A percentile compares a stretch with the other conserved stretches of the same genome.
Evolutionary conservation across 352 stramenopile genomes (phyloP).

Genomic region (Peronospora belbahrii): DNA sequence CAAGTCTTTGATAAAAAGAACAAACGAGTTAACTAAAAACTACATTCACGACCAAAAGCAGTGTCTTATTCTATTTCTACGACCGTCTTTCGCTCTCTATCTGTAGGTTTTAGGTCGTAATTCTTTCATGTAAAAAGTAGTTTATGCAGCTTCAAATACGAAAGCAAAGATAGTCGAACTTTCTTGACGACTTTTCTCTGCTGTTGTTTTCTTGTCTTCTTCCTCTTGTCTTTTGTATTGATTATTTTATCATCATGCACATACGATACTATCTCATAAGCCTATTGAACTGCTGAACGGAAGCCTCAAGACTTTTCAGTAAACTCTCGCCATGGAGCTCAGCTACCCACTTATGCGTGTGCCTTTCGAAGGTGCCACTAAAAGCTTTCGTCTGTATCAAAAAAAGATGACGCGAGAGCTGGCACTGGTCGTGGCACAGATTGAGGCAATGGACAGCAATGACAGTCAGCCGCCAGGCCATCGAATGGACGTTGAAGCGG

Average conservation of each 20-base stretch:
- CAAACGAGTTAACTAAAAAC: no score
- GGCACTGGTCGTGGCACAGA: constrained; percentile 31
- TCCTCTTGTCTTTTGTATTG: constrained; percentile 1
- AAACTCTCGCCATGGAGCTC: constrained; percentile 36
- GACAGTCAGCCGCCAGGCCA: constrained; percentile 57
- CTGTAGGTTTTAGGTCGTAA: no score
- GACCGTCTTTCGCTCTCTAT: no score
- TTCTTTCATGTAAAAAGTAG: constrained; percentile 1
- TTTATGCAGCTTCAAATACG: constrained; percentile 5
- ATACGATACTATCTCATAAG: background rate
- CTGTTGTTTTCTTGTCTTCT: constrained; percentile 13
- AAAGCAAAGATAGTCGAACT: constrained; percentile 9
- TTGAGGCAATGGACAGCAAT: constrained; percentile 41
- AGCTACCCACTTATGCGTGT: constrained; percentile 63
- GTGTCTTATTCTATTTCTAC: no score
- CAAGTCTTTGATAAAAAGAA: no score
- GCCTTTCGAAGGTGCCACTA: constrained; percentile 69
- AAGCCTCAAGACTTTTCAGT: background rate
- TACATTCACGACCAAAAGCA: no score
- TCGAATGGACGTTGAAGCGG: constrained; percentile 45
- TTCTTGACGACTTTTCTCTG: constrained; percentile 24
- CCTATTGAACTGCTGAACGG: background rate
- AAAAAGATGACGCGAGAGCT: constrained; percentile 73
- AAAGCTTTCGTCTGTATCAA: constrained; percentile 70
- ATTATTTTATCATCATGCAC: no score